Base-by-base conservation (phyloP, 164 flowering plant species). In the Piper betle region DNA sequence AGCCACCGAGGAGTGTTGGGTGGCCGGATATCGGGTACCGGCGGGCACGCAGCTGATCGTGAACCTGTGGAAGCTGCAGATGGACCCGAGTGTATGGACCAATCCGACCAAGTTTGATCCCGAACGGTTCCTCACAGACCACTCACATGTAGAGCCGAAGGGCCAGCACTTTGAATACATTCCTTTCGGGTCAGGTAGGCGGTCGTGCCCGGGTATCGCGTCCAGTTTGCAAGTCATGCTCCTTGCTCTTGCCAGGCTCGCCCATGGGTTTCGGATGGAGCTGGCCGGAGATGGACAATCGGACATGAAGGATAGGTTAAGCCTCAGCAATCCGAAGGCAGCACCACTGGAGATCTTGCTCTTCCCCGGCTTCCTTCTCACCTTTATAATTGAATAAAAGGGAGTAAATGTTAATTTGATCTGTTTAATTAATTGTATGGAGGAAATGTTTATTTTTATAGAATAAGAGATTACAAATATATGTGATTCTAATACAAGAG, bases 181-280 rank as follows among this genome's bases (percentile, higher is more conserved):
- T 61, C 93, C 93, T 6, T 86, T 86, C 48, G 93, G 94, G 1
- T 70, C 91, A 0, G 91, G 96, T 0, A 62, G 91, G 53, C 75
- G 96, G 59, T 81, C 84, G 80, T 89, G 96, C 64, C 91, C 96
- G 0, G 94, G 89, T 0, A 78, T 78, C 53, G 42, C 60, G 19
- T 69, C 82, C 0, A 89, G 85, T 0, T 65, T 83, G 0, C 86
- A 85, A 61, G 77, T 86, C 57, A 80, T 89, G 15, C 65, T 64
- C 15, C 20, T 64, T 16, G 58, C 58, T 4, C 61, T 69, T 3
- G 72, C 69, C 4, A 62, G 62, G 57, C 39, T 62, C 11, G 20
- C 66, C 15, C 65, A 65, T 11, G 50, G 66, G 9, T 69, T 69
- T 15, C 63, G 64, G 15, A 46, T 46, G 50, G 50, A 46, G 11